Evolutionary conservation across 2,329 filamentous ascomycete genomes (phyloP).

Genomic region (Metarhizium brunneum): DNA sequence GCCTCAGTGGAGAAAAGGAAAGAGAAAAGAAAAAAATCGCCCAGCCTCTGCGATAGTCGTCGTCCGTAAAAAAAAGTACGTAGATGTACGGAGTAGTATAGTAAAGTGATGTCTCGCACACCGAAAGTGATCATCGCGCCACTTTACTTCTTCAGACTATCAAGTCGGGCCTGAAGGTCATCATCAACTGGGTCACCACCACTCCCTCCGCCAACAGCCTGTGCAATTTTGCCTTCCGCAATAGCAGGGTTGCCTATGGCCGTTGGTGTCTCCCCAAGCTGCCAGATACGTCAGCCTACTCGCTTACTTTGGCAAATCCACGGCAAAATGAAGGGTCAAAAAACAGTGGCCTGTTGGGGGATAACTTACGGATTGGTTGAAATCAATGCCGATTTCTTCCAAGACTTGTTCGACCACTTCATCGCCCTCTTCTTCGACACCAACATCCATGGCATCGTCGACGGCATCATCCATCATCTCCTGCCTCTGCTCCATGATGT

Average conservation of each 20-base stretch:
- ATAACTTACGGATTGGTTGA: slow-evolving; percentile 70
- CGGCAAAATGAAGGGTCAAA: background rate
- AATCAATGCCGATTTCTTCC: slow-evolving; percentile 92
- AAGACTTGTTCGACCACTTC: slow-evolving; percentile 95
- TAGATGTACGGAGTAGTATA: background rate
- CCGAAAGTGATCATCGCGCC: background rate
- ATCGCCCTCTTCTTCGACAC: slow-evolving; percentile 88
- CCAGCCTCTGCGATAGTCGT: background rate
- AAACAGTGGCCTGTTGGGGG: background rate
- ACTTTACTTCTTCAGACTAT: slow-evolving; percentile 62
- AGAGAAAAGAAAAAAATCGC: background rate
- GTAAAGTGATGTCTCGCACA: background rate
- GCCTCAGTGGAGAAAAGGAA: background rate
- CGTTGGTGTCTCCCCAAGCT: slow-evolving; percentile 88
- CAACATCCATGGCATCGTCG: slow-evolving; percentile 87
- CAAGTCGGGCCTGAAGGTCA: slow-evolving; percentile 85
- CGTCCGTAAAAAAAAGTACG: background rate
- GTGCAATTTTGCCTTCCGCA: slow-evolving; percentile 70
- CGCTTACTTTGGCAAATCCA: background rate
- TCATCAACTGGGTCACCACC: slow-evolving; percentile 64
- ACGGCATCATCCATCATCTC: slow-evolving; percentile 99
- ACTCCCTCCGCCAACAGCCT: slow-evolving; percentile 63
- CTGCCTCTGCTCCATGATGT: slow-evolving; percentile 97
- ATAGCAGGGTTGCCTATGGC: slow-evolving; percentile 68
- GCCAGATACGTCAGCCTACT: slow-evolving; percentile 8